Evolutionary conservation across 768 basidiomycete species (phyloP).

Genomic region (Thelephora aurantiotincta): DNA sequence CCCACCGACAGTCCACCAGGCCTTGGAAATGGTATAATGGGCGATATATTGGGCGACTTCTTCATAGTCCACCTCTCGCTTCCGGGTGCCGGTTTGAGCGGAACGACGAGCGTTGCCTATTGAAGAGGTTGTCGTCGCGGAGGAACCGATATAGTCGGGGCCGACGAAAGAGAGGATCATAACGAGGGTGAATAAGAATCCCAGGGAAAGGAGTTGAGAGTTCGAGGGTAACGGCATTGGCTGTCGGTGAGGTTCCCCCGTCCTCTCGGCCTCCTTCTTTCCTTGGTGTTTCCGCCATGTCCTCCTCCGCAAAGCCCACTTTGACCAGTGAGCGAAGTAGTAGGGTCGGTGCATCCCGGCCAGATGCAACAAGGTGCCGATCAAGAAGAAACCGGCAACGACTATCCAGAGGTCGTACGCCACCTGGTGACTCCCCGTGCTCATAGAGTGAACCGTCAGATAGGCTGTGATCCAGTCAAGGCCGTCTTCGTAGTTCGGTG

Average conservation of each 20-base stretch:
- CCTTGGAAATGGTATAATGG: slow-evolving; percentile 47
- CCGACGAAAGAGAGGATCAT: slow-evolving; percentile 40
- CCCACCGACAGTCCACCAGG: slow-evolving; percentile 59
- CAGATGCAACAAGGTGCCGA: slow-evolving; percentile 28
- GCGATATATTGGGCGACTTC: slow-evolving; percentile 27
- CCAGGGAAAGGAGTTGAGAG: slow-evolving; percentile 40
- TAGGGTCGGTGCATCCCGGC: slow-evolving; percentile 26
- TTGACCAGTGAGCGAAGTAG: slow-evolving; percentile 39
- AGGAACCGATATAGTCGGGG: slow-evolving; percentile 55
- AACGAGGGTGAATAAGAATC: slow-evolving; percentile 27
- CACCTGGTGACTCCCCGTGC: slow-evolving; percentile 36
- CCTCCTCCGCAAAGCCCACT: slow-evolving; percentile 41
- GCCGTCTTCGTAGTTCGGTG: slow-evolving; percentile 28
- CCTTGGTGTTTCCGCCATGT: slow-evolving; percentile 41
- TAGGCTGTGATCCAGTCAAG: slow-evolving; percentile 43
- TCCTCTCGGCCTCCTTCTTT: slow-evolving; percentile 19
- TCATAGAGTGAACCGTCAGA: slow-evolving; percentile 40
- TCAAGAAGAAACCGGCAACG: slow-evolving; percentile 27
- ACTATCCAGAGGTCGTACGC: slow-evolving; percentile 47
- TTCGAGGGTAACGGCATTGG: slow-evolving; percentile 44
- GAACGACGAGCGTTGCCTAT: background rate
- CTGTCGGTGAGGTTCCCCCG: slow-evolving; percentile 23
- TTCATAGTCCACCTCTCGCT: no score
- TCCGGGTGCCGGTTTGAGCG: background rate
- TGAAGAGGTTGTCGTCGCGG: slow-evolving; percentile 15